Base-by-base conservation (phyloP, 140 eudicot genomes). In the Erigeron philadelphicus region DNA sequence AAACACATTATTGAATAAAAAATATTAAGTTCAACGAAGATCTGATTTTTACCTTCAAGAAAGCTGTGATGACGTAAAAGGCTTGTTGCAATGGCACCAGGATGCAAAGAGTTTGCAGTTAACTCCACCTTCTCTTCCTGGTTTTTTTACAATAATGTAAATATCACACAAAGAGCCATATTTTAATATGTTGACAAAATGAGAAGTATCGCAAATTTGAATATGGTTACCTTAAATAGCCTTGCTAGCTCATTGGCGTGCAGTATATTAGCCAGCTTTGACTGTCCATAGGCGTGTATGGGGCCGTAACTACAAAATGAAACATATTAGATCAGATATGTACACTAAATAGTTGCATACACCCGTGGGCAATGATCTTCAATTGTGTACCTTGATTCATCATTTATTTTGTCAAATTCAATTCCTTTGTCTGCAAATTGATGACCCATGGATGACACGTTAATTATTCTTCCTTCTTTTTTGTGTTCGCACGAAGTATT, bases 21-120 rank as follows among this genome's bases (percentile, higher is more conserved):
- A 52, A 58, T 13, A 18, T 75, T 41, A 49, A 13, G 64, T 62
- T 61, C 1, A 45, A 54, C 1, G 61, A 54, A 31, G 47, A 11
- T 59, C 13, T 31, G 46, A 23, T 12, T 19, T 67, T 82, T 80
- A 88, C 97, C 87, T 11, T 84, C 85, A 47, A 91, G 21, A 59
- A 88, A 67, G 62, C 86, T 41, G 63, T 79, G 90, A 78, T 91
- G 86, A 21, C 92, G 87, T 38, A 83, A 63, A 71, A 88, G 91
- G 79, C 76, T 67, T 70, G 97, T 91, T 70, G 91, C 77, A 63
- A 91, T 88, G 45, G 82, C 75, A 49, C 96, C 98, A 1, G 96
- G 98, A 74, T 92, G 96, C 77, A 92, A 78, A 46, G 96, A 88
- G 79, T 92, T 92, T 21, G 92, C 96, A 50, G 96, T 92, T 71